Evolutionary conservation across 176 grass and related monocot species (phyloP).

Genomic region (Avena eriantha): DNA sequence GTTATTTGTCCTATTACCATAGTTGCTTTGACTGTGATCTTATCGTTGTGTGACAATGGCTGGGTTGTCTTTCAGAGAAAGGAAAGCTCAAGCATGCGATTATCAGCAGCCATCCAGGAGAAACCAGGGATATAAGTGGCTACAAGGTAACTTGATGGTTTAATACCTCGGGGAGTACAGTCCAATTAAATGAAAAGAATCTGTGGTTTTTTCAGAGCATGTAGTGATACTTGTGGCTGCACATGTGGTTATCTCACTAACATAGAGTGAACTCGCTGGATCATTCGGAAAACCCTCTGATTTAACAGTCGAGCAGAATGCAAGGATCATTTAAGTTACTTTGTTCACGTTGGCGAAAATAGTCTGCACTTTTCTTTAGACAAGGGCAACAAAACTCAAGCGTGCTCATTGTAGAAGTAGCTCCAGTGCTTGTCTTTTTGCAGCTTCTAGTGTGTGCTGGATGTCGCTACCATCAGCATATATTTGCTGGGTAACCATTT

Average conservation of each 20-base stretch:
- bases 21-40: slow-evolving; percentile 10
- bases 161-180: neutral
- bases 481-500: neutral
- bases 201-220: neutral
- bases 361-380: neutral
- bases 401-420: neutral
- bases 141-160: slow-evolving; percentile 64
- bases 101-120: slow-evolving; percentile 75
- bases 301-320: neutral
- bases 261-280: slow-evolving; percentile 15
- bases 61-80: slow-evolving; percentile 61
- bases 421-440: neutral
- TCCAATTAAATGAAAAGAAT: slow-evolving; percentile 17
- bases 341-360: neutral
- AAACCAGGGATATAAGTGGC: slow-evolving; percentile 75
- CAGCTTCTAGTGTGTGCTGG: neutral
- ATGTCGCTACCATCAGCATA: neutral
- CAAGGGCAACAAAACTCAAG: neutral
- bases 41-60: neutral
- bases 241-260: neutral
- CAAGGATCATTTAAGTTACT: neutral
- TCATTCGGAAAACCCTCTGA: neutral
- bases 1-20: neutral
- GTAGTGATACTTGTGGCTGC: neutral
- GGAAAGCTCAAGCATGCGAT: slow-evolving; percentile 77